Conservation (phyloP, 2,329 filamentous ascomycete genomes). For the Ophiostoma sp. region DNA sequence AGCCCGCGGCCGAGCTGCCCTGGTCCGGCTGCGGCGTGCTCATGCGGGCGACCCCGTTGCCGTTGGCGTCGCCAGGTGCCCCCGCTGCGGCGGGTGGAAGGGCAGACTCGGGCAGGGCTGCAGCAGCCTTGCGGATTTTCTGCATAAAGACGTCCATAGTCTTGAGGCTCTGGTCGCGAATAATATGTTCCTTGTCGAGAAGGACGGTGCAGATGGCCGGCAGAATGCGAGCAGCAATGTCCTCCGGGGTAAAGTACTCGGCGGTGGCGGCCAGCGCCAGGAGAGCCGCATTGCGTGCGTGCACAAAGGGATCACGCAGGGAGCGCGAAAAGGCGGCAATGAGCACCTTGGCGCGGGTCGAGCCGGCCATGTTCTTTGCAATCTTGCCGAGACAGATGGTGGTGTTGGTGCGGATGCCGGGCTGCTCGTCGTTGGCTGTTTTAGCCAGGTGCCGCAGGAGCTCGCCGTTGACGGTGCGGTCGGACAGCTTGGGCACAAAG, state of each 20-base stretch:
- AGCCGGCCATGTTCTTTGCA: slow-evolving; percentile 74
- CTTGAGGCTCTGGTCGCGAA: slow-evolving; percentile 87
- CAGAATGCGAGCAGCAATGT: slow-evolving; percentile 76
- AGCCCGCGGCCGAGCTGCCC: slow-evolving; percentile 46
- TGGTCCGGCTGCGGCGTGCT: slow-evolving; percentile 64
- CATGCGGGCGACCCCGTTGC: slow-evolving; percentile 62
- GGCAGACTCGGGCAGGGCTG: slow-evolving; percentile 72
- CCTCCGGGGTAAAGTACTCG: slow-evolving; percentile 84
- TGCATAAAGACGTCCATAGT: slow-evolving; percentile 81
- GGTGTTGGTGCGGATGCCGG: slow-evolving; percentile 94
- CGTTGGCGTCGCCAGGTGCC: slow-evolving; percentile 40
- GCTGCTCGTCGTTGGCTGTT: slow-evolving; percentile 95
- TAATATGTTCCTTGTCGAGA: slow-evolving; percentile 91
- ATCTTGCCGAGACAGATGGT: slow-evolving; percentile 97
- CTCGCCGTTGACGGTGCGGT: slow-evolving; percentile 89
- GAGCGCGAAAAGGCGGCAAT: slow-evolving; percentile 88
- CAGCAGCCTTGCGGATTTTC: slow-evolving; percentile 72
- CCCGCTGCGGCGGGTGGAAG: slow-evolving; percentile 62
- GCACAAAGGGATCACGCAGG: slow-evolving; percentile 87
- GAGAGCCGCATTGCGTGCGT: slow-evolving; percentile 83
- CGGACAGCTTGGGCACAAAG: slow-evolving; percentile 82
- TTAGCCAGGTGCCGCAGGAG: slow-evolving; percentile 86
- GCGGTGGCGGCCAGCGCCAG: slow-evolving; percentile 79
- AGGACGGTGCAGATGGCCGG: slow-evolving; percentile 78
- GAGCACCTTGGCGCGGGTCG: slow-evolving; percentile 81